phyloP scores from a whole-genome alignment of 495 filamentous ascomycete genomes.

The Aspergillus asperescens region DNA sequence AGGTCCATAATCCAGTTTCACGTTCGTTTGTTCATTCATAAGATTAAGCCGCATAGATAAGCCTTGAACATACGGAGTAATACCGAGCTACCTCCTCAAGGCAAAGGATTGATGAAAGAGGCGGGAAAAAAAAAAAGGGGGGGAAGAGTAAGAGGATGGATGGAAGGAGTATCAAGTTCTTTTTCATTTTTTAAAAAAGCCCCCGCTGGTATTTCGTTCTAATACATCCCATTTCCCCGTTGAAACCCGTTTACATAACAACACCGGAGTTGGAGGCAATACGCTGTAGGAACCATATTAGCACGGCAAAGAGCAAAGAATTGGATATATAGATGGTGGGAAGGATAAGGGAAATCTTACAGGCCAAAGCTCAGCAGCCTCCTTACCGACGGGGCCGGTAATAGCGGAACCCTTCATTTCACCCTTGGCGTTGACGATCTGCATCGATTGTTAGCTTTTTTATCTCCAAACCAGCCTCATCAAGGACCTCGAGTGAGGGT shows the following conservation, averaged over 20 bases:
- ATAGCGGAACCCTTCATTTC: slow-evolving; percentile 99
- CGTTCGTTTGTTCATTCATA: too few relatives aligned
- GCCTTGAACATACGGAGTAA: too few relatives aligned
- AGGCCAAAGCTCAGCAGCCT: slow-evolving; percentile 99
- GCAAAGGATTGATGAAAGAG: too few relatives aligned
- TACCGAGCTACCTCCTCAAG: too few relatives aligned
- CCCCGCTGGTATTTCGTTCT: slow-evolving; percentile 42
- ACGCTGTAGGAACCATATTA: slow-evolving; percentile 55
- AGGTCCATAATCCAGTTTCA: too few relatives aligned
- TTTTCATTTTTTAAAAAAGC: slow-evolving; percentile 20
- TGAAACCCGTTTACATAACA: slow-evolving; percentile 75
- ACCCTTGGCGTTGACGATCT: slow-evolving; percentile 99
- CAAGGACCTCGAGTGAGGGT: neutral
- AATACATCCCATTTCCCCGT: slow-evolving; percentile 24
- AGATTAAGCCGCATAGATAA: too few relatives aligned
- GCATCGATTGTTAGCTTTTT: neutral
- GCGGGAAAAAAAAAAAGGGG: too few relatives aligned
- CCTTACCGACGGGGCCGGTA: slow-evolving; percentile 98
- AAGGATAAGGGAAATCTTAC: slow-evolving; percentile 57
- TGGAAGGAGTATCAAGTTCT: slow-evolving; percentile 8
- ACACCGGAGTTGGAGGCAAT: slow-evolving; percentile 99
- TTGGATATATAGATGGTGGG: neutral
- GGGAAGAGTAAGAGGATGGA: too few relatives aligned
- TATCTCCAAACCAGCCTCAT: neutral
- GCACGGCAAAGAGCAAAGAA: neutral